Evolutionary conservation across 495 filamentous ascomycete genomes (phyloP).

Genomic region (Podospora fimiseda): DNA sequence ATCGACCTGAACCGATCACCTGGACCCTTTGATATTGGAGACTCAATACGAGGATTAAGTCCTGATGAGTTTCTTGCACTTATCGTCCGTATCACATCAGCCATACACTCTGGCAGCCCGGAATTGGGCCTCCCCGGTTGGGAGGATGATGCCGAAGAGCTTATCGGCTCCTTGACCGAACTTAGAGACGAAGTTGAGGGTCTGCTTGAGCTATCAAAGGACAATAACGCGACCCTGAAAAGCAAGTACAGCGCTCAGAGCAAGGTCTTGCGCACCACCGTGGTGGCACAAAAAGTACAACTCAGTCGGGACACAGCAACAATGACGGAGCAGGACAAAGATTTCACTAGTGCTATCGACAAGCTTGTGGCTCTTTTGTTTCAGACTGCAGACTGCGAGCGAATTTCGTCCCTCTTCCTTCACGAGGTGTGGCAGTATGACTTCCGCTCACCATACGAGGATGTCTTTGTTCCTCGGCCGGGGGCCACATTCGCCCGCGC

Average conservation of each 20-base stretch:
- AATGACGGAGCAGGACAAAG: slow-evolving; percentile 65
- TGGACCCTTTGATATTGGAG: slow-evolving; percentile 24
- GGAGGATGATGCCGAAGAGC: slow-evolving; percentile 30
- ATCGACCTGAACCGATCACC: slow-evolving; percentile 21
- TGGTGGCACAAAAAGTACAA: slow-evolving; percentile 80
- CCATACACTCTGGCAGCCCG: slow-evolving; percentile 33
- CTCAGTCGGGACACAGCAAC: slow-evolving; percentile 73
- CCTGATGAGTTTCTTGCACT: slow-evolving; percentile 37
- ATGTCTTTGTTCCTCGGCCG: slow-evolving; percentile 74
- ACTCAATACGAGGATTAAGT: slow-evolving; percentile 35
- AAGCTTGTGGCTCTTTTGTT: slow-evolving; percentile 51
- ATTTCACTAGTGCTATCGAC: slow-evolving; percentile 71
- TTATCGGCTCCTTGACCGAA: slow-evolving; percentile 28
- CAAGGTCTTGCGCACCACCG: slow-evolving; percentile 70
- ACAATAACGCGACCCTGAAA: slow-evolving; percentile 48
- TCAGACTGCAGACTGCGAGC: slow-evolving; percentile 49
- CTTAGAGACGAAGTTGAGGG: slow-evolving; percentile 35
- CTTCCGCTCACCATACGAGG: slow-evolving; percentile 66
- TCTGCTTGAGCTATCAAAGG: slow-evolving; percentile 35
- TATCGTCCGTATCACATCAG: slow-evolving; percentile 23
- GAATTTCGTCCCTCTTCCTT: slow-evolving; percentile 59
- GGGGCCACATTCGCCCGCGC: slow-evolving; percentile 76
- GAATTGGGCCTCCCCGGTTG: slow-evolving; percentile 29
- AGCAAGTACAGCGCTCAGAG: slow-evolving; percentile 70
- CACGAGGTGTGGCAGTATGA: slow-evolving; percentile 84